Base-by-base conservation (phyloP, 2,329 filamentous ascomycete species). In the Botrytis deweyae region DNA sequence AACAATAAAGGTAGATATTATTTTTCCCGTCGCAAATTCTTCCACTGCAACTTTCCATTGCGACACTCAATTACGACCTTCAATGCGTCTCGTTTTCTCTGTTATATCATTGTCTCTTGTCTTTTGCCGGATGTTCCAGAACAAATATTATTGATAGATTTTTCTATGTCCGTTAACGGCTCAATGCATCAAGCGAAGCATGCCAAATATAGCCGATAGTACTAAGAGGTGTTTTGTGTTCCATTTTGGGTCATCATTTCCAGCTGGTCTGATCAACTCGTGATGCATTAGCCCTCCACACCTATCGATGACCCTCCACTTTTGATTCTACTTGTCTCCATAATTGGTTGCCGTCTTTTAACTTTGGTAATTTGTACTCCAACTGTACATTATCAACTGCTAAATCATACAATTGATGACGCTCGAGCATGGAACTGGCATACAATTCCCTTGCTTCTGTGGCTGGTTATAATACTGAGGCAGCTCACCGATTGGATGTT, bases 251-350 rank as follows among this genome's bases (percentile, higher is more conserved):
- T 77, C 77, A 80, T 78, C 73, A 77, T 74, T 78, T 80, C 79
- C 79, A 78, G 77, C 52, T 72, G 75, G 77, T 78, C 70, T 74
- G 61, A 70, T 73, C 75, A 73, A 67, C 76, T 72, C 76, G 70
- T 76, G 74, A 74, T 76, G 66, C 78, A 71, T 77, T 80, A 81
- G 79, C 77, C 76, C 78, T 81, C 78, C 80, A 80, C 80, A 80
- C 79, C 78, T 78, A 52, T 71, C 70, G 29, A 73, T 42, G 20
- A 73, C 36, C 78, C 78, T 80, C 79, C 80, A 81, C 79, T 80
- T 77, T 80, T 80, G 77, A 70, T 77, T 55, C 68, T 74, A 77
- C 74, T 75, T 78, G 77, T 78, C 77, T 80, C 79, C 79, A 80
- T 76, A 78, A 71, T 76, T 68, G 58, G 73, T 72, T 73, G 74